phyloP scores from a whole-genome alignment of 2,329 filamentous ascomycete species.

The Chrysosphaeria jannelii region DNA sequence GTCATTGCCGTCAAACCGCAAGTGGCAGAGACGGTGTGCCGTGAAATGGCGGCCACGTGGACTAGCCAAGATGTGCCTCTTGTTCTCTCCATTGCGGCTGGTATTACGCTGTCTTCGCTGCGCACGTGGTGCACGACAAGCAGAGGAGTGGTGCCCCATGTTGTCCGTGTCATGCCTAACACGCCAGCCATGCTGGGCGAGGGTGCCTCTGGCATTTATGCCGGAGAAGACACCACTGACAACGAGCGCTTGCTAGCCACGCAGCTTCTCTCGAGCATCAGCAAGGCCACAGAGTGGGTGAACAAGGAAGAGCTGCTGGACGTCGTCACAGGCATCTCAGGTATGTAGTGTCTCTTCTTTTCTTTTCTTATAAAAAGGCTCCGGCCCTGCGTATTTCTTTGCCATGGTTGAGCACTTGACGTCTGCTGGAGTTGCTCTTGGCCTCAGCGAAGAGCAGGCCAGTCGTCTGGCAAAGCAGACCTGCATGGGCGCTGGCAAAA shows the following conservation, averaged over 20 bases:
- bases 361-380: too few relatives aligned
- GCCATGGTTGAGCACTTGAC: slow-evolving; percentile 20
- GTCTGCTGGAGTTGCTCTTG: slow-evolving; percentile 13
- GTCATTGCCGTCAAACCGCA: slow-evolving; percentile 21
- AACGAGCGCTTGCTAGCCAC: slow-evolving; percentile 13
- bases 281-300: slow-evolving; percentile 18
- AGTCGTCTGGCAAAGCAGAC: slow-evolving; percentile 18
- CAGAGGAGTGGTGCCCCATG: slow-evolving; percentile 11
- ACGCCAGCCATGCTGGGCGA: slow-evolving; percentile 19
- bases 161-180: slow-evolving; percentile 22
- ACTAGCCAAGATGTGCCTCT: slow-evolving; percentile 10
- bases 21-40: slow-evolving; percentile 15
- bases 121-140: slow-evolving; percentile 12
- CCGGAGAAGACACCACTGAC: slow-evolving; percentile 12
- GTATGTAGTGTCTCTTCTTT: too few relatives aligned
- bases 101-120: slow-evolving; percentile 15
- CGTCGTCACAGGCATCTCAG: slow-evolving; percentile 18
- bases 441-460: slow-evolving; percentile 17
- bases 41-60: slow-evolving; percentile 15
- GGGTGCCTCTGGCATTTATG: slow-evolving; percentile 17
- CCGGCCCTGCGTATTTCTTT: slow-evolving; percentile 21
- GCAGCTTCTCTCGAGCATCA: slow-evolving; percentile 14
- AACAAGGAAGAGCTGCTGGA: slow-evolving; percentile 18
- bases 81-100: slow-evolving; percentile 18
- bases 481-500: slow-evolving; percentile 18